Evolutionary conservation across 495 filamentous ascomycete species (phyloP).

Genomic region (Bacidia rubella): DNA sequence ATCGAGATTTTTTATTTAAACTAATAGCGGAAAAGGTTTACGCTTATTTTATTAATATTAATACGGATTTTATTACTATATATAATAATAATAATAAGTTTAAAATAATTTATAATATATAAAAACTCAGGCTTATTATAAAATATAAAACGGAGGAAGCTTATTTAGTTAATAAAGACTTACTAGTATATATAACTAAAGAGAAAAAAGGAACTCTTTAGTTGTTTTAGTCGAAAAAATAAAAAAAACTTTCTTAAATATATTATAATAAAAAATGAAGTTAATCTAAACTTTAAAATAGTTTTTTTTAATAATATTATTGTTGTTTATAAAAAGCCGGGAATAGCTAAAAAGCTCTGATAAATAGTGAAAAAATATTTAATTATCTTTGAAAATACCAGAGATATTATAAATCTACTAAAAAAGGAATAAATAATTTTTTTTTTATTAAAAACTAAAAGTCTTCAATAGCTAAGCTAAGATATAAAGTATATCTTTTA

Average conservation of each 20-base stretch:
- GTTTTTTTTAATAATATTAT: slow-evolving; percentile 1
- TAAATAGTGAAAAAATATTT: neutral
- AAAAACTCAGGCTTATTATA: neutral
- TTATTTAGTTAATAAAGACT: neutral
- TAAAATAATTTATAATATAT: neutral
- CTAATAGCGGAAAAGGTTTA: neutral
- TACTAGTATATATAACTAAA: neutral
- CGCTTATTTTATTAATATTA: neutral
- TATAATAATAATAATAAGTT: neutral
- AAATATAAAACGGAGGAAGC: neutral
- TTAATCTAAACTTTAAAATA: neutral
- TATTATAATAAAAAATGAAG: neutral
- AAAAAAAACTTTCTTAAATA: neutral
- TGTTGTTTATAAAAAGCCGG: neutral
- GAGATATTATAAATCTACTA: neutral
- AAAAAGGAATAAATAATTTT: neutral
- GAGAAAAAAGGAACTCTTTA: neutral
- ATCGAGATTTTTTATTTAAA: neutral
- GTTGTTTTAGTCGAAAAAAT: too few relatives aligned
- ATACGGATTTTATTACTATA: neutral
- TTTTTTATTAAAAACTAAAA: neutral
- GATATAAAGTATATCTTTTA: neutral
- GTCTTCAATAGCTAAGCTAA: neutral
- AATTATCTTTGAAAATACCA: neutral
- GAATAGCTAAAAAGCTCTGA: neutral